These are phyloP conservation scores for Tieghemostelium lacteum DNA, from an alignment of 78 protist genomes.

Conservation along the genomic window DNA sequence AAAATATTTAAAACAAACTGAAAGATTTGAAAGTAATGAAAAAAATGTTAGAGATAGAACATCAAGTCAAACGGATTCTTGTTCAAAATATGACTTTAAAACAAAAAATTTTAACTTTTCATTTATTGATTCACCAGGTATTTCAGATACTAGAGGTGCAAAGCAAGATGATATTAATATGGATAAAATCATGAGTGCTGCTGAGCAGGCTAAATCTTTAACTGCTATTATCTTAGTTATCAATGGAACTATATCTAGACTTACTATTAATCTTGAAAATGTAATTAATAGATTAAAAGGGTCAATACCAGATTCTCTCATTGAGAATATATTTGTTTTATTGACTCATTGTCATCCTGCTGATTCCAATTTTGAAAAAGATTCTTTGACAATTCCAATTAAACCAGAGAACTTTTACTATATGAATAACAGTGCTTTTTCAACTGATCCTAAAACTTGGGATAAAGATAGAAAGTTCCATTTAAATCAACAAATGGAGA, in stretches of 20 bases:
- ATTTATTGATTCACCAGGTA: slow-evolving; percentile 27
- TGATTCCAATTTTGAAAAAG: background rate
- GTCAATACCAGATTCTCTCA: background rate
- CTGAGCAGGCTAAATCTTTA: background rate
- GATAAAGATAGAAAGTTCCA: background rate
- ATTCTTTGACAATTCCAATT: background rate
- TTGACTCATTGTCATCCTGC: background rate
- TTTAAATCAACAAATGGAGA: background rate
- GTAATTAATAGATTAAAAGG: background rate
- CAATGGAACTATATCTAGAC: background rate
- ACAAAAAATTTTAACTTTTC: background rate
- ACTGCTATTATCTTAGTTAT: background rate
- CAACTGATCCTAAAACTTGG: background rate
- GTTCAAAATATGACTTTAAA: background rate
- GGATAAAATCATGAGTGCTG: background rate
- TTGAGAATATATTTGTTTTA: background rate
- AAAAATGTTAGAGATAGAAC: background rate
- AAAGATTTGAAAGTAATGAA: background rate
- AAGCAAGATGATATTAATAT: slow-evolving; percentile 18
- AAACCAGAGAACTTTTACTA: background rate
- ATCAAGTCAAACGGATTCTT: slow-evolving; percentile 7
- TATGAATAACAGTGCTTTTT: background rate
- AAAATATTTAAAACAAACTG: too few species aligned
- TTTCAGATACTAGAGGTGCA: slow-evolving; percentile 22
- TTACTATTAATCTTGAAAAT: background rate